Conservation (phyloP, 345 rosid genomes). For the Bretschneidera sinensis region DNA sequence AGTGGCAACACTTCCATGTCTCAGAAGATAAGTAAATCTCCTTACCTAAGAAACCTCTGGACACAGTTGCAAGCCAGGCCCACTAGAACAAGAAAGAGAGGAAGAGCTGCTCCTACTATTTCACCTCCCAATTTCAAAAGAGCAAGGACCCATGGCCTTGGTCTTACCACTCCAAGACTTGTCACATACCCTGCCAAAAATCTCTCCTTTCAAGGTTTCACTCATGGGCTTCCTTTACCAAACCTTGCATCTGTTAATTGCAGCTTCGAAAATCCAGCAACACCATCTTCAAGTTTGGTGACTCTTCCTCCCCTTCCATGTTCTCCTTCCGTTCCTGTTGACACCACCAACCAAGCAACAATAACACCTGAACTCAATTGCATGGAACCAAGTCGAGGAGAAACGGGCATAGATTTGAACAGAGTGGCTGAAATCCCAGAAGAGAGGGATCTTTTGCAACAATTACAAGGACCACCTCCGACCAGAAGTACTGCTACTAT, state of each 20-base stretch:
- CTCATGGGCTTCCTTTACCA: slow-evolving; percentile 33
- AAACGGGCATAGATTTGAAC: slow-evolving; percentile 55
- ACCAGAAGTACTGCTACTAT: slow-evolving; percentile 26
- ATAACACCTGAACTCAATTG: slow-evolving; percentile 22
- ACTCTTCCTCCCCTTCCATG: slow-evolving; percentile 76
- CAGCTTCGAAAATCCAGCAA: slow-evolving; percentile 24
- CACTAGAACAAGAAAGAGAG: slow-evolving; percentile 83
- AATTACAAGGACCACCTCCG: slow-evolving; percentile 43
- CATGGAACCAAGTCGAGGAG: slow-evolving; percentile 36
- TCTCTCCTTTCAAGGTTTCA: slow-evolving; percentile 35
- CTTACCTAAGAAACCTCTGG: slow-evolving; percentile 75
- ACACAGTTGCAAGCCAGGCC: slow-evolving; percentile 87
- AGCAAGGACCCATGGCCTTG: slow-evolving; percentile 28
- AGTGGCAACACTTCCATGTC: slow-evolving; percentile 46
- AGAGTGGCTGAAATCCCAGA: slow-evolving; percentile 38
- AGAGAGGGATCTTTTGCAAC: slow-evolving; percentile 56
- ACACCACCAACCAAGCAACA: slow-evolving; percentile 14
- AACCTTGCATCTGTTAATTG: slow-evolving; percentile 17
- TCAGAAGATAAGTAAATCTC: slow-evolving; percentile 65
- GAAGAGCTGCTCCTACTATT: slow-evolving; percentile 46
- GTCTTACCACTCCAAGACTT: slow-evolving; percentile 24
- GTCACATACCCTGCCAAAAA: slow-evolving; percentile 19
- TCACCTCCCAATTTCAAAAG: slow-evolving; percentile 40
- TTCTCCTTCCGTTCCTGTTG: slow-evolving; percentile 24
- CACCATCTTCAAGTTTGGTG: slow-evolving; percentile 39